Base-by-base conservation (phyloP, 768 basidiomycete species). In the Thelephora aurantiotincta region DNA sequence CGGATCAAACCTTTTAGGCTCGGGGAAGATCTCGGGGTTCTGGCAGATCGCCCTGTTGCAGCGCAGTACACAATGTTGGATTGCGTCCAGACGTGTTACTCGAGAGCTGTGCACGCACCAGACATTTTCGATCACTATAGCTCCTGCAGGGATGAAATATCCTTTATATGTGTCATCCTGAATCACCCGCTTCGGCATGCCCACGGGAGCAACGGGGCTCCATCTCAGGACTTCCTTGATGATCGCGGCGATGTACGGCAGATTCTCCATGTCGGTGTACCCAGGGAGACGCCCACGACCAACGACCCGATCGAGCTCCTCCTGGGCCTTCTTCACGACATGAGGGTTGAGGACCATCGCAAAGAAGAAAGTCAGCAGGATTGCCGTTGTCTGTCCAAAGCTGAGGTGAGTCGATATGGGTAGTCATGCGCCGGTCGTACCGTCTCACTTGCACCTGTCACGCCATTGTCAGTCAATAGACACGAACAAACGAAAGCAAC, bases 291-390 rank as follows among this genome's bases (percentile, higher is more conserved):
- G 54, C 14, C 57, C 52, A 3, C 18, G 45, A 14, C 59, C 58
- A 4, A 61, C 36, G 1, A 61, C 53, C 5, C 42, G 38, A 38
- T 62, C 61, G 6, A 63, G 50, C 45, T 63, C 60, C 37, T 57
- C 53, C 41, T 58, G 59, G 2, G 54, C 58, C 43, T 48, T 49
- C 1, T 13, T 16, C 45, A 54, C 52, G 2, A 53, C 57, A 0
- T 43, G 52, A 1, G 55, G 62, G 46, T 52, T 48, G 49, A 54
- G 52, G 35, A 50, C 46, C 56, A 57, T 57, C 3, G 50, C 56
- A 13, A 57, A 50, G 45, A 58, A 49, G 44, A 60, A 58, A 1
- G 55, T 51, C 44, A 47, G 33, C 9, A 55, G 11, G 20, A 52
- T 34, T 1, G 54, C 49, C 14, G 51, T 50, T n/a, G 54, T 55